Conservation (phyloP, 2,329 filamentous ascomycete genomes). For the Scopulariopsis brevicaulis region DNA sequence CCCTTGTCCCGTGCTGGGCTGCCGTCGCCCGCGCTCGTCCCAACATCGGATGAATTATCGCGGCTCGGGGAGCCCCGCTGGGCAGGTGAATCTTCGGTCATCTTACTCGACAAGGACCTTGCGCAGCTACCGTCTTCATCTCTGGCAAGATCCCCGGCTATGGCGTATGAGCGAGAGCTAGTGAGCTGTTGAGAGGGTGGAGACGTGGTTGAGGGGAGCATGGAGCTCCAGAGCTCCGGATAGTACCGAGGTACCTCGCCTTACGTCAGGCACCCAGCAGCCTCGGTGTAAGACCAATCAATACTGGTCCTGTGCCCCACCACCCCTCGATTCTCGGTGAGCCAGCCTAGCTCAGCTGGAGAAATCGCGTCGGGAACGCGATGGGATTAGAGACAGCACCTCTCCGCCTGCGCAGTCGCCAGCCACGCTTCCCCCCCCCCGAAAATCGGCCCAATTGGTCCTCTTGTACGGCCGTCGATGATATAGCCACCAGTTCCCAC, state of each 20-base stretch:
- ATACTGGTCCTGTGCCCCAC: background rate
- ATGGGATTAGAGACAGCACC: background rate
- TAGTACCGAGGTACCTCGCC: background rate
- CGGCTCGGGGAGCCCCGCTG: background rate
- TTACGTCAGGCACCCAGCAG: slow-evolving; percentile 1
- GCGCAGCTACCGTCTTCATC: background rate
- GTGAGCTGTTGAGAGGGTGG: background rate
- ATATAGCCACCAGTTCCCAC: background rate
- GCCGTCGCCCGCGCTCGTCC: background rate
- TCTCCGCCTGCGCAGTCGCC: background rate
- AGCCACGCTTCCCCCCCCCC: background rate
- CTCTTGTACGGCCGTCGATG: background rate
- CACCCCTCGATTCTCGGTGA: slow-evolving; percentile 2
- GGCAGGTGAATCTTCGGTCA: slow-evolving; percentile 2
- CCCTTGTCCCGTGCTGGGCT: slow-evolving; percentile 3
- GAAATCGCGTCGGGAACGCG: background rate
- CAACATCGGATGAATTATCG: slow-evolving; percentile 3
- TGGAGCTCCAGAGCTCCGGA: background rate
- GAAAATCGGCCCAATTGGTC: background rate
- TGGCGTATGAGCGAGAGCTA: background rate
- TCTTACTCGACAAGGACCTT: background rate
- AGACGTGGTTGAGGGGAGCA: background rate
- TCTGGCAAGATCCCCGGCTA: background rate
- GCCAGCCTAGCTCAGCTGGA: background rate
- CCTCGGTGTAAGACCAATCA: slow-evolving; percentile 3